Evolutionary conservation across 1,139 yeast species (phyloP), one percentile per base, ranked within the genome.

Genomic region (Ogataea hybrid): DNA sequence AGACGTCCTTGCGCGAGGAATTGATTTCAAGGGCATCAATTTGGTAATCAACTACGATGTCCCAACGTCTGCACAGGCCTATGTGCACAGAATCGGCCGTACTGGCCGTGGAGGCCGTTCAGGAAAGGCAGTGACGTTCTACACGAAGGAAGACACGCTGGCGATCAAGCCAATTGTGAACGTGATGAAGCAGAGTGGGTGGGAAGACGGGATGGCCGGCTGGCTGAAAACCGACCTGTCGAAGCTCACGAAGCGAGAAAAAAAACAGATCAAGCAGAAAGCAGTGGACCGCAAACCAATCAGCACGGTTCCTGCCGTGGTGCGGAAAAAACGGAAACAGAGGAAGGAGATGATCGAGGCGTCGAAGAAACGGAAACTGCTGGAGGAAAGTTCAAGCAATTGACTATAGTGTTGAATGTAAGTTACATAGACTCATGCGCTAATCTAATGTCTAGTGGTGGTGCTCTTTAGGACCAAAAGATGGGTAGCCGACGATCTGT

Each of bases 21-120:
- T 92, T 45, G 98, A 92, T 65, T 94, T 92, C 69, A 88, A 88
- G 59, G 97, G 97, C 31, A 95, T 92, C 30, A 90, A 90, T 58
- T 65, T 92, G 48, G 97, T 92, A 25, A 86, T 92, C 53, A 92
- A 92, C 65, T 92, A 92, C 62, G 99, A 92, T 66, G 96, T 92
- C 5, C 99, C 99, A 12, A 88, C 82, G 56, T 78, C 85, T 39
- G 88, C 97, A 0, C 97, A 92, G 63, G 84, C 96, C 0, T 92
- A 92, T 62, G 96, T 92, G 33, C 99, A 92, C 64, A 79, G 99
- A 68, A 88, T 92, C 56, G 99, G 99, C 64, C 84, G 99, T 71
- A 92, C 98, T 2, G 99, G 98, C 52, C 83, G 99, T 72, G 96
- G 90, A 38, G 96, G 96, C 1, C 79, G 84, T 51, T 58, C 68